Base-by-base conservation (phyloP, 208 protist genomes). In the Wallacemonas sp. region DNA sequence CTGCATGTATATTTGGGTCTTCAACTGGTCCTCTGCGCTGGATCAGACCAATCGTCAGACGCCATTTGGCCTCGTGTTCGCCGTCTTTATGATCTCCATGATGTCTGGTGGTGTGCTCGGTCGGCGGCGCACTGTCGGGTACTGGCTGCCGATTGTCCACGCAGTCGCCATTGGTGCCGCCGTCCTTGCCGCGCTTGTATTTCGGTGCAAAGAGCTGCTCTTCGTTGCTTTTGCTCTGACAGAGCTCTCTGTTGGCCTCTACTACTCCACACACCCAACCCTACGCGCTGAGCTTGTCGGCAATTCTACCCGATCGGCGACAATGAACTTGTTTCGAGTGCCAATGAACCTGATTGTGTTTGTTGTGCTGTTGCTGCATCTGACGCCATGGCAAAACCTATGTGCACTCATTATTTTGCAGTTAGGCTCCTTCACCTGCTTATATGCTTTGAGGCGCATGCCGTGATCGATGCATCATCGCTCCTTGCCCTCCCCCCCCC, bases 1-100 rank as follows among this genome's bases (percentile, higher is more conserved):
- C 11, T 68, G 81, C 44, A 95, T 97, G 84, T 96, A 93, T 45
- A 71, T 77, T 4, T 97, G 95, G 77, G 86, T 97, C 3, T 95
- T 97, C 30, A 75, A 85, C 51, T 97, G 91, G 91, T 92, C 84
- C 0, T 92, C 91, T 11, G 44, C 76, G 2, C 47, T 75, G 1
- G 66, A 70, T 21, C 53, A n/a, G 21, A 80, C 39, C 11, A 47
- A 64, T 6, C 30, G 2, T n/a, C 44, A 30, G 26, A 68, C 90
- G 2, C 84, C 85, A 26, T 91, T 85, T 54, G 91, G 93, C 28
- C 42, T 87, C 9, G 73, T 97, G 27, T 97, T 97, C 68, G 76
- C 91, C n/a, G 38, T 60, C 3, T 95, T 90, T 46, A 97, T 96
- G 91, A 17, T 59, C 6, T 2, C 54, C 33, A 72, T 65, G 38